Base-by-base conservation (phyloP, 106 monocot species). In the Agapanthus africanus region DNA sequence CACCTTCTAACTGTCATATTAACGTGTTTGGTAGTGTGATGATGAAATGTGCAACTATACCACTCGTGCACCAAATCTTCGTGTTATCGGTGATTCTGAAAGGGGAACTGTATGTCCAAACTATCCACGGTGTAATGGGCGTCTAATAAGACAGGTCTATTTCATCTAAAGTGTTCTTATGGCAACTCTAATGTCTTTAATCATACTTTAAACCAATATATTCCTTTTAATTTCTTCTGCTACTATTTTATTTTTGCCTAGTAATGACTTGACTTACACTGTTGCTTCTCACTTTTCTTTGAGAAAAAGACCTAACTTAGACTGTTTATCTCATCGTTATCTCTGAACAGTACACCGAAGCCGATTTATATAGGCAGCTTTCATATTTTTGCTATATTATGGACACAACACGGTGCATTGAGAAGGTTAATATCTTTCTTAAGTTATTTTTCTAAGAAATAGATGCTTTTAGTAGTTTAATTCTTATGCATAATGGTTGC, bases 91-190 rank as follows among this genome's bases (percentile, higher is more conserved):
- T 60, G 91, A 97, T 69, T 84, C 86, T 46, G 86, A 84, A 75
- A 84, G 82, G 79, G 97, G 97, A 64, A 92, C 89, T 6, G 65
- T 92, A 40, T 97, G 91, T 70, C 92, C 89, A 18, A 89, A 85
- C 52, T 92, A 97, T 54, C 92, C 91, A 32, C 73, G 76, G 26
- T 97, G 97, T 59, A 92, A 87, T 32, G 92, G 97, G 7, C 88
- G 65, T 40, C 89, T 97, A 4, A 38, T 82, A 18, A 86, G 82
- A 89, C 83, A 88, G 91, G 95, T 92, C 18, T 71, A 26, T 52
- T 30, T 59, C 35, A 10, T 25, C 31, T 40, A 25, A 59, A 16
- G 11, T 22, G 40, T 39, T 61, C 4, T 56, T 30, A 11, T 28
- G 28, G 1, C 4, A 36, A 61, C 16, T 61, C 23, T 21, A 16